A percentile compares a stretch with the other conserved stretches of the same genome.
Evolutionary conservation across 2,329 filamentous ascomycete genomes (phyloP).

Genomic region (Cytospora piceae): DNA sequence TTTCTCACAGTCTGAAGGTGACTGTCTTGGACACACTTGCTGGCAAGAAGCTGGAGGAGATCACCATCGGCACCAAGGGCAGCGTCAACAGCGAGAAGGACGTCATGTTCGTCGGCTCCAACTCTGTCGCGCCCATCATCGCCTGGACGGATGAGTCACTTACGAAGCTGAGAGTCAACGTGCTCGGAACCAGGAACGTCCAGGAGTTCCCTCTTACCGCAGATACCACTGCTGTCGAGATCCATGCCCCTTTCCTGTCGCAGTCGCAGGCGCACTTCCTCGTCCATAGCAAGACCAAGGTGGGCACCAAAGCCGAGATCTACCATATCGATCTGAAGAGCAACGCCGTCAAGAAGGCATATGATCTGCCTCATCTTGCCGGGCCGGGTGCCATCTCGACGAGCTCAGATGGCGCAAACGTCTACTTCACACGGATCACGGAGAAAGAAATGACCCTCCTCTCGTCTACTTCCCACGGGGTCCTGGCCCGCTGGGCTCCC

Average conservation of each 20-base stretch:
- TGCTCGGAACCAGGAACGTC: constrained; percentile 64
- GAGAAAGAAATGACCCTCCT: constrained; percentile 73
- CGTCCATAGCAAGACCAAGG: constrained; percentile 74
- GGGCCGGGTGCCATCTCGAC: constrained; percentile 78
- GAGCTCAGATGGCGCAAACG: constrained; percentile 76
- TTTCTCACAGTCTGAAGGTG: constrained; percentile 77
- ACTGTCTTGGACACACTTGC: constrained; percentile 72
- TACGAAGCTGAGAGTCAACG: constrained; percentile 70
- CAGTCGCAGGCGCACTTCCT: constrained; percentile 82
- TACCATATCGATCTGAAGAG: constrained; percentile 79
- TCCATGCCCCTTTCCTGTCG: constrained; percentile 75
- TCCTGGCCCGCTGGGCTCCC: constrained; percentile 74
- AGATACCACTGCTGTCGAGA: constrained; percentile 56
- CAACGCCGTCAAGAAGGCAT: constrained; percentile 72
- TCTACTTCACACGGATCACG: constrained; percentile 87
- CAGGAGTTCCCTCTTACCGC: constrained; percentile 57
- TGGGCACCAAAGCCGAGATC: constrained; percentile 79
- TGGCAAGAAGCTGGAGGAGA: constrained; percentile 73
- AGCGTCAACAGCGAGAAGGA: constrained; percentile 68
- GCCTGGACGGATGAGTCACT: constrained; percentile 71
- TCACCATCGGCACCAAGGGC: constrained; percentile 71
- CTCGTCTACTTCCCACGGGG: constrained; percentile 75
- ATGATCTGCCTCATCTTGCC: constrained; percentile 72
- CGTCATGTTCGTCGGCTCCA: constrained; percentile 75
- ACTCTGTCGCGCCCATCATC: constrained; percentile 74